A percentile compares a stretch with the other conserved stretches of the same genome.
These are phyloP conservation scores for Calonectria honghensis DNA, from an alignment of 2,329 filamentous ascomycete species.

Conservation along the genomic window DNA sequence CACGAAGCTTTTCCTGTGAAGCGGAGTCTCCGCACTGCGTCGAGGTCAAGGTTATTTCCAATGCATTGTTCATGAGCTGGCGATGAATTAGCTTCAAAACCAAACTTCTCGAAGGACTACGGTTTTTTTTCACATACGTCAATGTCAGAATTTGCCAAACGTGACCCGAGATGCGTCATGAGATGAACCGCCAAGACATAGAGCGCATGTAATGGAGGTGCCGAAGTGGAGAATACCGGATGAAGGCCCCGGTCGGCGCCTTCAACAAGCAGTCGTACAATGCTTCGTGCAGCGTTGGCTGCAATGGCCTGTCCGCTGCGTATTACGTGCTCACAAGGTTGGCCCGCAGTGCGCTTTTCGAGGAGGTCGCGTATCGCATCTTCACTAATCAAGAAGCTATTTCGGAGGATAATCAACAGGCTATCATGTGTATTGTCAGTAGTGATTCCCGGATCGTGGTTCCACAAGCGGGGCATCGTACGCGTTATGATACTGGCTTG, in stretches of 20 bases:
- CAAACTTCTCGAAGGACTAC: too few relatives aligned
- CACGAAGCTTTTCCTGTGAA: neutral
- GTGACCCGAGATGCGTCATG: neutral
- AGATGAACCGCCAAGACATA: conserved; percentile 8
- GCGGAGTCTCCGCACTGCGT: neutral
- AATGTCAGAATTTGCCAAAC: neutral
- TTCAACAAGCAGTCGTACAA: neutral
- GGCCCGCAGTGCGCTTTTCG: neutral
- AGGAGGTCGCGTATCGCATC: neutral
- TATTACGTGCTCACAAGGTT: neutral
- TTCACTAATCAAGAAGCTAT: neutral
- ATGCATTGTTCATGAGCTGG: too few relatives aligned
- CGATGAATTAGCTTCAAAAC: too few relatives aligned
- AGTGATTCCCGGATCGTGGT: too few relatives aligned
- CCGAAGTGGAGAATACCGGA: neutral
- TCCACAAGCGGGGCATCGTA: too few relatives aligned
- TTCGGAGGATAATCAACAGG: neutral
- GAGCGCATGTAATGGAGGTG: neutral
- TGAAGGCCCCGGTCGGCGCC: neutral
- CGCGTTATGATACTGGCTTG: neutral
- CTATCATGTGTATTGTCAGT: neutral
- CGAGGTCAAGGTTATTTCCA: too few relatives aligned
- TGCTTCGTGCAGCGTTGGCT: conserved; percentile 4
- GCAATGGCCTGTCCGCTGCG: neutral
- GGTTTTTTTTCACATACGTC: neutral